Conservation (phyloP, 2,329 filamentous ascomycete genomes). For the Venturia nashicola region DNA sequence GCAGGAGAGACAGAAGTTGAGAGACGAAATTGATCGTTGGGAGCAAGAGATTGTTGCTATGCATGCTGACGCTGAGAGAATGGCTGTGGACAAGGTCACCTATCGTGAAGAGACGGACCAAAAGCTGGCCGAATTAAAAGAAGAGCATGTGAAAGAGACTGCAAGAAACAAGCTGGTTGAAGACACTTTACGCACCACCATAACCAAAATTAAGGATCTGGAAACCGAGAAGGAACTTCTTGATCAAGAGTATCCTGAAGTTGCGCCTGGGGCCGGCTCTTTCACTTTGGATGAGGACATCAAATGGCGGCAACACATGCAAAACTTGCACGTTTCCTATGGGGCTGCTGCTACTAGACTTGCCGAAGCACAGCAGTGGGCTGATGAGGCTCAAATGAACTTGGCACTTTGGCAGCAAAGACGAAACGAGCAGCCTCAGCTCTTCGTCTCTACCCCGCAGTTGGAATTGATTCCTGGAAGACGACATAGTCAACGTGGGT, state of each 20-base stretch:
- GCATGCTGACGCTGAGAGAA: slow-evolving; percentile 38
- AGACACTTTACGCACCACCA: slow-evolving; percentile 59
- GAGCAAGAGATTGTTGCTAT: slow-evolving; percentile 49
- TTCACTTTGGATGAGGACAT: slow-evolving; percentile 38
- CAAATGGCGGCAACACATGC: slow-evolving; percentile 43
- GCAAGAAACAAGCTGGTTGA: slow-evolving; percentile 50
- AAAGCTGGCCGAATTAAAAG: slow-evolving; percentile 28
- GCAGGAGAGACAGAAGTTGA: slow-evolving; percentile 54
- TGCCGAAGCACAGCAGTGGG: slow-evolving; percentile 24
- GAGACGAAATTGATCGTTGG: slow-evolving; percentile 59
- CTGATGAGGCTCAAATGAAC: slow-evolving; percentile 28
- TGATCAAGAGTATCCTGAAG: slow-evolving; percentile 28
- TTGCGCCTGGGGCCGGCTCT: slow-evolving; percentile 20
- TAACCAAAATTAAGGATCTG: slow-evolving; percentile 58
- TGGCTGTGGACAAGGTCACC: slow-evolving; percentile 26
- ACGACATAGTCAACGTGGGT: slow-evolving; percentile 28
- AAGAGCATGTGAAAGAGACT: slow-evolving; percentile 28
- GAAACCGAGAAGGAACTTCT: slow-evolving; percentile 55
- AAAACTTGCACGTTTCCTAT: slow-evolving; percentile 40
- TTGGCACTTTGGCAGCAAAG: slow-evolving; percentile 26
- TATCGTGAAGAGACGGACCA: slow-evolving; percentile 24
- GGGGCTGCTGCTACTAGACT: slow-evolving; percentile 23
- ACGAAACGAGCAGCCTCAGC: slow-evolving; percentile 25
- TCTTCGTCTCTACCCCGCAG: slow-evolving; percentile 20
- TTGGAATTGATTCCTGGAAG: slow-evolving; percentile 18